Evolutionary conservation across 2,329 filamentous ascomycete species (phyloP), one percentile per base, ranked within the genome.

Genomic region (Macrophomina phaseolina): DNA sequence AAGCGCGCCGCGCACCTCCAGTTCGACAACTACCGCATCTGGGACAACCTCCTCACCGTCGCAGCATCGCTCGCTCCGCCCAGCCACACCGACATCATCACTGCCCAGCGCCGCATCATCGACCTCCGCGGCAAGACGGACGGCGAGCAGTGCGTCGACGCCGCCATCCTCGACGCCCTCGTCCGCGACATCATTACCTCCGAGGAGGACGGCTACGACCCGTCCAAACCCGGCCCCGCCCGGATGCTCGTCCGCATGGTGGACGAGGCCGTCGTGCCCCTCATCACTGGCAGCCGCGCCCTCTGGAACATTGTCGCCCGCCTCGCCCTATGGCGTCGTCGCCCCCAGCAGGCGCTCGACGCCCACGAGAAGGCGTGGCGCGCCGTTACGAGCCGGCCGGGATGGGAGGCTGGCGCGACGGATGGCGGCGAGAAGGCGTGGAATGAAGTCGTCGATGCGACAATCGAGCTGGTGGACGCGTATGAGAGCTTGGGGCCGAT

Each of bases 21-120:
- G 61, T 87, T 92, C 77, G 90, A 93, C 72, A 94, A 94, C 80
- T 92, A 91, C 86, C 89, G 92, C 71, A 97, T 99, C 77, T 98
- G 94, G 94, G 92, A 97, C 76, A 99, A 99, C 73, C 90, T 98
- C 16, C 87, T 99, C 67, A 95, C 93, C 0, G 89, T 98, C 28
- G 91, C 92, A 0, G 88, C 91, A 0, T 91, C 92, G 1, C 86
- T 95, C 34, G 85, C 84, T 0, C 94, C 94, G 0, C 90, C 92
- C 0, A 88, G 90, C 0, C 89, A 93, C 74, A 78, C 83, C 0
- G 93, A 97, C 69, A 87, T 97, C 61, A 81, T 97, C 38, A 84
- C 90, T 4, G 92, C 92, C 0, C 85, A 95, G 67, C 87, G 86
- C 48, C 88, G 90, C 68, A 85, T 98, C 62, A 87, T 97, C 64